phyloP scores from a whole-genome alignment of 192 early-diverging fungal species.

The Podila epicladia region DNA sequence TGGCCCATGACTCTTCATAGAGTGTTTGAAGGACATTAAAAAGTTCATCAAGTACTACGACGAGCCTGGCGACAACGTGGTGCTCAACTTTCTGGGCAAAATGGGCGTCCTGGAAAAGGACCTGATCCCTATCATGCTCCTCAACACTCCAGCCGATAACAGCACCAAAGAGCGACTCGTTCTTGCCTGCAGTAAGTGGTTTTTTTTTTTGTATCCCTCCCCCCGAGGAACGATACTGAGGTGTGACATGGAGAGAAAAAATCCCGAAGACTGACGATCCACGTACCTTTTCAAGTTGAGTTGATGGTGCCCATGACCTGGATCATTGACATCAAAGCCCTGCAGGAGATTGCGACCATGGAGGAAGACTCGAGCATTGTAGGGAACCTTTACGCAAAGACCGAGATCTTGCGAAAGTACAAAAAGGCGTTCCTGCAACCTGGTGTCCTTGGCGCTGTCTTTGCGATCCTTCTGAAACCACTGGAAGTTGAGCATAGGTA shows the following conservation, averaged over 20 bases:
- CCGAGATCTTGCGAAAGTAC: constrained; percentile 69
- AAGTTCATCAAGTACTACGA: constrained; percentile 84
- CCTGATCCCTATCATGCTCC: constrained; percentile 78
- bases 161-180: constrained; percentile 52
- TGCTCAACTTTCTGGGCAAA: constrained; percentile 73
- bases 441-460: constrained; percentile 61
- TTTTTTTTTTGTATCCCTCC: not conserved
- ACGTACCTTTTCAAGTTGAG: constrained; percentile 65
- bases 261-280: not conserved
- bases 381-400: constrained; percentile 29
- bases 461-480: constrained; percentile 61
- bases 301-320: constrained; percentile 91
- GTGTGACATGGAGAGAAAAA: not conserved
- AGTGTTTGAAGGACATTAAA: constrained; percentile 90
- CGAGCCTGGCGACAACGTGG: constrained; percentile 63
- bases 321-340: constrained; percentile 70
- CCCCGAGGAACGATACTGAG: not conserved
- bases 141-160: constrained; percentile 42
- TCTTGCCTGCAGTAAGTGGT: constrained; percentile 62
- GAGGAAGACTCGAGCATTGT: constrained; percentile 52
- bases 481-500: constrained; percentile 59
- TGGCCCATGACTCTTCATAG: constrained; percentile 34
- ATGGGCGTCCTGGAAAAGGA: constrained; percentile 81
- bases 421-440: constrained; percentile 75
- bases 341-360: constrained; percentile 43